phyloP scores from a whole-genome alignment of 2,329 filamentous ascomycete species.

The Aspergillus carbonarius region DNA sequence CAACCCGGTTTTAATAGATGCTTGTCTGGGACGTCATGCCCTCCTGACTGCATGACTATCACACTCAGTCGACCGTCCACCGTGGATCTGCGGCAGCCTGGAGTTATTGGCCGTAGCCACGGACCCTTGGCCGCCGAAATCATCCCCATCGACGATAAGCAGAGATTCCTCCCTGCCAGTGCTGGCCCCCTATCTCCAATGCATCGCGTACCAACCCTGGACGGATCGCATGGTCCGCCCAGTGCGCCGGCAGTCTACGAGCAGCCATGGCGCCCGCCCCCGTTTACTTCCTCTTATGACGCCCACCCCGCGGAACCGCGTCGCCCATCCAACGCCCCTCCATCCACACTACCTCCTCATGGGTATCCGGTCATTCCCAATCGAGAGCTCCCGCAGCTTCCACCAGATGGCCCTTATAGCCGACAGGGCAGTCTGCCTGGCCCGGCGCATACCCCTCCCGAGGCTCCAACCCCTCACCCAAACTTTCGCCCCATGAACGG shows the following conservation, averaged over 20 bases:
- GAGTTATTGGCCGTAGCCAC: conserved; percentile 14
- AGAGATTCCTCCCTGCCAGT: conserved; percentile 24
- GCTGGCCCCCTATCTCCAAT: conserved; percentile 24
- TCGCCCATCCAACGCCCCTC: conserved; percentile 29
- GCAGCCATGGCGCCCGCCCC: conserved; percentile 29
- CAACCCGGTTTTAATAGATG: background rate
- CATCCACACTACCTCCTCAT: conserved; percentile 29
- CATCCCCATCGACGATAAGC: conserved; percentile 28
- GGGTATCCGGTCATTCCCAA: conserved; percentile 32
- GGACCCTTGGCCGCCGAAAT: conserved; percentile 28
- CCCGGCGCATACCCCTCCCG: conserved; percentile 29
- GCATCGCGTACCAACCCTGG: conserved; percentile 34
- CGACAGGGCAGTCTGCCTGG: conserved; percentile 34
- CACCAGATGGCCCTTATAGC: conserved; percentile 34
- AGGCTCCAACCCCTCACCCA: conserved; percentile 27
- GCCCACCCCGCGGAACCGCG: conserved; percentile 30
- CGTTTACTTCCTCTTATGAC: conserved; percentile 31
- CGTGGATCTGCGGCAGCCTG: conserved; percentile 22
- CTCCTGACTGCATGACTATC: conserved; percentile 25
- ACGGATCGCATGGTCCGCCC: conserved; percentile 29
- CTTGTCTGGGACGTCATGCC: conserved; percentile 20
- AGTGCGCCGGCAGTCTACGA: conserved; percentile 31
- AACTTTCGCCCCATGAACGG: conserved; percentile 37
- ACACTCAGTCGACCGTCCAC: conserved; percentile 16
- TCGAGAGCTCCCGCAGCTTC: conserved; percentile 37